Evolutionary conservation across 2,329 filamentous ascomycete species (phyloP), one percentile per base, ranked within the genome.

Genomic region (Penicillium sp.): DNA sequence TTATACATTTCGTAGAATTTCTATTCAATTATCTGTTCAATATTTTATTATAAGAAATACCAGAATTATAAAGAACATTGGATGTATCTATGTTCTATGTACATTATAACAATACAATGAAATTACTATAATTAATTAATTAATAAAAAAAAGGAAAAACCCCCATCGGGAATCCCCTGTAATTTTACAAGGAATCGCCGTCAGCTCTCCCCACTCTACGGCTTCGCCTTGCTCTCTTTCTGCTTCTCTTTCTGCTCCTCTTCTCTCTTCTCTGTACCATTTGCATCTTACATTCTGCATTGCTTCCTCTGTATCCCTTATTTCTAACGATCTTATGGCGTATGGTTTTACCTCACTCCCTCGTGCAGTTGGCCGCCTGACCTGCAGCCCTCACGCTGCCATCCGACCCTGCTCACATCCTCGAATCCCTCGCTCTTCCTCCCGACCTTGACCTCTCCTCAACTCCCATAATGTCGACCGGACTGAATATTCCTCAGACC

Each of bases 361-460:
- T 57, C 59, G 60, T 66, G 61, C 58, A 66, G 60, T 64, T 60
- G 64, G 63, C 64, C 62, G 64, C 58, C 61, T 68, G 64, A 67
- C 63, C 60, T 65, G 64, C 65, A 68, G 64, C 64, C 59, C 53
- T 58, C 53, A 66, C 65, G 61, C 65, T 68, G 64, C 64, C 59
- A 57, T 57, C 63, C 61, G 64, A 58, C 59, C 55, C 52, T 63
- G 43, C 55, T 56, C 58, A 53, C 42, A 43, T 34, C 50, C 52
- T 54, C 57, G 52, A 58, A 53, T 29, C 43, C 43, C 52, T 35
- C 39, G 22, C 9, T n/a, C 19, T 44, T 28, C 44, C 47, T 48
- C 40, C 45, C 49, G 45, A 45, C 49, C 45, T 41, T 43, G 43
- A 51, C 38, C 43, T 40, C 34, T 39, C 42, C 41, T 29, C 37